phyloP scores from a whole-genome alignment of 257 asterid genomes.

The Craterostigma plantagineum region DNA sequence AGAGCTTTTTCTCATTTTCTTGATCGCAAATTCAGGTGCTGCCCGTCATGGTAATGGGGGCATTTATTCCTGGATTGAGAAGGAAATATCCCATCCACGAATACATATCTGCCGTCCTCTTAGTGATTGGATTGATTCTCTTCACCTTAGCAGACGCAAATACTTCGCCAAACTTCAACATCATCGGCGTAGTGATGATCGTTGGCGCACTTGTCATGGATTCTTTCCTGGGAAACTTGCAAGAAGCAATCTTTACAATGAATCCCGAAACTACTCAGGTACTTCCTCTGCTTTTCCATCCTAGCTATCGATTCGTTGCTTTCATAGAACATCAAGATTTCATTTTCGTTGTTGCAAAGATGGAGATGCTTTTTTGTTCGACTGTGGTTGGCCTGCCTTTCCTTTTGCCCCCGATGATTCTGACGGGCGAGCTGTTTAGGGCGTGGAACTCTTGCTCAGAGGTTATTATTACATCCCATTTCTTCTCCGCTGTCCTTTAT shows the following conservation, averaged over 20 bases:
- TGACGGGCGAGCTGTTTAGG: slow-evolving; percentile 56
- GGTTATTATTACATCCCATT: slow-evolving; percentile 22
- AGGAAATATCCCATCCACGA: slow-evolving; percentile 76
- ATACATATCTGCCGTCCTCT: slow-evolving; percentile 59
- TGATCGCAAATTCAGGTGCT: slow-evolving; percentile 38
- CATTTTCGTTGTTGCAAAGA: slow-evolving; percentile 21
- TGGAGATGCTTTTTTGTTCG: slow-evolving; percentile 84
- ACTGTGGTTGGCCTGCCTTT: slow-evolving; percentile 71
- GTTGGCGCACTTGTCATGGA: slow-evolving; percentile 80
- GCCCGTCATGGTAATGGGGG: slow-evolving; percentile 94
- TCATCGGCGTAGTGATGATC: slow-evolving; percentile 67
- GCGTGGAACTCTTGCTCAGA: slow-evolving; percentile 72
- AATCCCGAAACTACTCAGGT: slow-evolving; percentile 93
- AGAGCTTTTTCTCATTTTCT: background rate
- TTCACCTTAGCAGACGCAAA: slow-evolving; percentile 81
- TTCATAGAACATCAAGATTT: slow-evolving; percentile 22
- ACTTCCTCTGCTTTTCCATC: slow-evolving; percentile 24
- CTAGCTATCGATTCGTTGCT: slow-evolving; percentile 38
- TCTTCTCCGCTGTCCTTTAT: slow-evolving; percentile 34
- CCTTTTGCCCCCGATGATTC: slow-evolving; percentile 53
- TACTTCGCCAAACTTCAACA: slow-evolving; percentile 75
- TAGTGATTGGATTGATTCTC: slow-evolving; percentile 56
- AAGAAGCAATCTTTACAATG: slow-evolving; percentile 77
- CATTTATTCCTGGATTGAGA: slow-evolving; percentile 82
- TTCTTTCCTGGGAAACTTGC: slow-evolving; percentile 73